Evolutionary conservation across 371 early-diverging fungal species (phyloP).

Genomic region (Mortierella sp.): DNA sequence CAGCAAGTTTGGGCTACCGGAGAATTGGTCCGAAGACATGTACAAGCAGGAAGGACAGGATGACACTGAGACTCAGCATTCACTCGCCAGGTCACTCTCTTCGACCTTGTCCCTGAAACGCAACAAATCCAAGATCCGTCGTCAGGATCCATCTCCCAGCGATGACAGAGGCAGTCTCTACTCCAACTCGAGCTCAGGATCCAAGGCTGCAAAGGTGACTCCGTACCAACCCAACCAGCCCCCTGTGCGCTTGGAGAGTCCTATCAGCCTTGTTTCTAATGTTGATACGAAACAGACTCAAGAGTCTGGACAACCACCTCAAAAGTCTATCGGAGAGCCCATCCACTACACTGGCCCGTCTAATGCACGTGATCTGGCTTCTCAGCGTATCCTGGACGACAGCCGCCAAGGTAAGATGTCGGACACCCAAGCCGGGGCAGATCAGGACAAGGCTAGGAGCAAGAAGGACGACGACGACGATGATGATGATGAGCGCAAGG

Average conservation of each 20-base stretch:
- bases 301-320: not conserved
- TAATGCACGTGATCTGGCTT: slow-evolving; percentile 28
- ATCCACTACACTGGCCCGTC: slow-evolving; percentile 24
- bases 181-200: not conserved
- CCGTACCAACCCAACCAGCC: slow-evolving; percentile 43
- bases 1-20: slow-evolving; percentile 36
- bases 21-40: slow-evolving; percentile 16
- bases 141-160: not conserved
- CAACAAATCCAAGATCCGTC: not conserved
- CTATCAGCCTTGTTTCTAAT: slow-evolving; percentile 14
- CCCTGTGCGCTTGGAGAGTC: slow-evolving; percentile 25
- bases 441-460: not conserved
- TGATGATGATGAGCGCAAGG: slow-evolving; percentile 11
- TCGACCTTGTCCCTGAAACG: slow-evolving; percentile 19
- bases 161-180: slow-evolving; percentile 6
- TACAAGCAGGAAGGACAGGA: not conserved
- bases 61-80: slow-evolving; percentile 1
- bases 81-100: slow-evolving; percentile 2
- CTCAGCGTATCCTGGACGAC: slow-evolving; percentile 25
- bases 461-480: slow-evolving; percentile 12
- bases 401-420: slow-evolving; percentile 8
- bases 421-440: not conserved
- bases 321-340: slow-evolving; percentile 14
- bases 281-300: slow-evolving; percentile 3
- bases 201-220: slow-evolving; percentile 23